Evolutionary conservation across 2,329 filamentous ascomycete genomes (phyloP), one percentile per base, ranked within the genome.

Genomic region (Cercospora beticola): DNA sequence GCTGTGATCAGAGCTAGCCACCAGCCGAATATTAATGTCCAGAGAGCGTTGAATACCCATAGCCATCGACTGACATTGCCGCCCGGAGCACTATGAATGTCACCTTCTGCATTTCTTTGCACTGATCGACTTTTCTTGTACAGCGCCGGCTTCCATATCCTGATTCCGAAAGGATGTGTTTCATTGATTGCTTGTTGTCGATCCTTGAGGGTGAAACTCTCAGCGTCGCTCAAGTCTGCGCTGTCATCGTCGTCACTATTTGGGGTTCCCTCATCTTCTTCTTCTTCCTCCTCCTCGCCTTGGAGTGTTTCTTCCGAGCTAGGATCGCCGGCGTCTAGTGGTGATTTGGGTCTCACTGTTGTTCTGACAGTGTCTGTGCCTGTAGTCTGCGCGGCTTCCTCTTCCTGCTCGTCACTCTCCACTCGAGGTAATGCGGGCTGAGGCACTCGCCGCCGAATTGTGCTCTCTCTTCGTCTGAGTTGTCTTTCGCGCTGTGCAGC

Each of bases 111-210:
- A 58, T 90, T 97, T 81, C 96, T 95, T 79, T 98, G 93, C 43
- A 99, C 96, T 0, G 95, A 99, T 66, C 95, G 90, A 75, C 91
- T 90, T 81, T 99, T 99, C 82, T 99, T 99, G 86, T 99, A 99
- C 71, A 99, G 81, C 1, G 95, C 96, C 54, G 95, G 95, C 81
- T 99, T 99, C 95, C 95, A 99, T 71, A 99, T 92, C 79, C 96
- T 90, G 78, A 99, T 98, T 84, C 95, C 95, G 76, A 99, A 99
- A 0, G 95, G 95, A 84, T 99, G 95, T 0, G 95, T 99, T 79
- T 97, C 91, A 82, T 99, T 99, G 84, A 99, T 99, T 72, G 95
- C 95, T 79, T 97, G 90, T 81, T 99, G 95, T 66, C 95, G 89
- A 80, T 99, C 95, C 80, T 96, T 97, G 75, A 99, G 86, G 0